Evolutionary conservation across 768 basidiomycete species (phyloP).

Genomic region (Leccinum fibrillosum): DNA sequence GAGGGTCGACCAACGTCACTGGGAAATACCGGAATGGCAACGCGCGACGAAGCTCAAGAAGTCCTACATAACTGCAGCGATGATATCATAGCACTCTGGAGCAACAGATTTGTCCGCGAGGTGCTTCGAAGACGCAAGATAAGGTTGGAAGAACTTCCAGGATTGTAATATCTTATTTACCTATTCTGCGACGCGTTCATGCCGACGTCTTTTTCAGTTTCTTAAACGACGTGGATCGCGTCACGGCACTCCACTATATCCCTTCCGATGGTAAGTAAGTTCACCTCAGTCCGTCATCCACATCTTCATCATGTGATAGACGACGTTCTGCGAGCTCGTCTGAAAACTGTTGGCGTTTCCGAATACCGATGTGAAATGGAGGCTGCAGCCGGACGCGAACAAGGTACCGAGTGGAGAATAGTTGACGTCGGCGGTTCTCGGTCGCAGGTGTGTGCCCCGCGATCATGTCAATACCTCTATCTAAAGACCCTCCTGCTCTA

Average conservation of each 20-base stretch:
- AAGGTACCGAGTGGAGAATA: slow-evolving; percentile 53
- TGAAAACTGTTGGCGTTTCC: slow-evolving; percentile 70
- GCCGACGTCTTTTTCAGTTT: slow-evolving; percentile 32
- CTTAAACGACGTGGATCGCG: slow-evolving; percentile 48
- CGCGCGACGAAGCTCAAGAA: slow-evolving; percentile 38
- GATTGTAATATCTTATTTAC: slow-evolving; percentile 37
- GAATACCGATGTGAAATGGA: slow-evolving; percentile 85
- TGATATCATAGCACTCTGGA: slow-evolving; percentile 48
- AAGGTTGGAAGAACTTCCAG: slow-evolving; percentile 48
- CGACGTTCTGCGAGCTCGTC: slow-evolving; percentile 49
- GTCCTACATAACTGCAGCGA: slow-evolving; percentile 38
- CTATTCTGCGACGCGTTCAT: not conserved
- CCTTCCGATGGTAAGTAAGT: slow-evolving; percentile 43
- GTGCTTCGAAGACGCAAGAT: slow-evolving; percentile 43
- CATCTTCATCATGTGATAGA: slow-evolving; percentile 31
- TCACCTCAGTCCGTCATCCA: not conserved
- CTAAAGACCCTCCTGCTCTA: slow-evolving; percentile 17
- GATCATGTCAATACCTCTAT: not conserved
- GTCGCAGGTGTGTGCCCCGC: slow-evolving; percentile 40
- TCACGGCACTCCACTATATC: slow-evolving; percentile 42
- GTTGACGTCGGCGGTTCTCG: slow-evolving; percentile 53
- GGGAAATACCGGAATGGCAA: slow-evolving; percentile 24
- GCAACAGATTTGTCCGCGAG: slow-evolving; percentile 40
- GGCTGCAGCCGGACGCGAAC: slow-evolving; percentile 47
- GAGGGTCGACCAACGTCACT: slow-evolving; percentile 27